phyloP scores from a whole-genome alignment of 257 asterid species.

The Fraxinus anomala region DNA sequence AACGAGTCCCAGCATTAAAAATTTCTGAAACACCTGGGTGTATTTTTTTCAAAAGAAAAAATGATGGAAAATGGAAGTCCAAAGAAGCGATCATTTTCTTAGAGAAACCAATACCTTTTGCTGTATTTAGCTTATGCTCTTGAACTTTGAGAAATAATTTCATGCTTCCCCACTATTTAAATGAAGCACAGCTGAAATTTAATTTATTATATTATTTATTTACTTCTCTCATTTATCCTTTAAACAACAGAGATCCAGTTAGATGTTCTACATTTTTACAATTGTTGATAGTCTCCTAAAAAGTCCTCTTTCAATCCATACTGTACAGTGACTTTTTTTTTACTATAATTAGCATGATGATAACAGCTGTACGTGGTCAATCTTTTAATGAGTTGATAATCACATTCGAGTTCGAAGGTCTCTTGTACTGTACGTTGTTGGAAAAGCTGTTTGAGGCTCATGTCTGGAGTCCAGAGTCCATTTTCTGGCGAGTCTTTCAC shows the following conservation, averaged over 20 bases:
- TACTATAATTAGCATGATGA: neutral
- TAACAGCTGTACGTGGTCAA: neutral
- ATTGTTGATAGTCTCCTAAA: neutral
- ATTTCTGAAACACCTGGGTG: neutral
- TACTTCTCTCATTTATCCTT: neutral
- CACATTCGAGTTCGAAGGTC: neutral
- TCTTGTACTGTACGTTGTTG: neutral
- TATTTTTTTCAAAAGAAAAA: neutral
- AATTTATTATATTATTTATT: neutral
- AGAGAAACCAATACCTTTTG: neutral
- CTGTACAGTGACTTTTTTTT: neutral
- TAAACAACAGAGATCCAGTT: neutral
- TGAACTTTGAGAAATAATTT: neutral
- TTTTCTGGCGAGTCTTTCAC: neutral
- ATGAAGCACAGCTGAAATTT: neutral
- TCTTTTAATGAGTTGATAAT: neutral
- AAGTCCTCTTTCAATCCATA: neutral
- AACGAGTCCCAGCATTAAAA: neutral
- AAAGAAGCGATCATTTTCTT: neutral
- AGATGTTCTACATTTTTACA: neutral
- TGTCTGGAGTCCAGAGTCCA: neutral
- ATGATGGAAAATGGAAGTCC: neutral
- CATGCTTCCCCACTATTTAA: neutral
- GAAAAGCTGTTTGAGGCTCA: conserved; percentile 1
- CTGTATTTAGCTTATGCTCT: neutral